Conservation (phyloP, 2,329 filamentous ascomycete genomes). For the Fusarium sacchari region DNA sequence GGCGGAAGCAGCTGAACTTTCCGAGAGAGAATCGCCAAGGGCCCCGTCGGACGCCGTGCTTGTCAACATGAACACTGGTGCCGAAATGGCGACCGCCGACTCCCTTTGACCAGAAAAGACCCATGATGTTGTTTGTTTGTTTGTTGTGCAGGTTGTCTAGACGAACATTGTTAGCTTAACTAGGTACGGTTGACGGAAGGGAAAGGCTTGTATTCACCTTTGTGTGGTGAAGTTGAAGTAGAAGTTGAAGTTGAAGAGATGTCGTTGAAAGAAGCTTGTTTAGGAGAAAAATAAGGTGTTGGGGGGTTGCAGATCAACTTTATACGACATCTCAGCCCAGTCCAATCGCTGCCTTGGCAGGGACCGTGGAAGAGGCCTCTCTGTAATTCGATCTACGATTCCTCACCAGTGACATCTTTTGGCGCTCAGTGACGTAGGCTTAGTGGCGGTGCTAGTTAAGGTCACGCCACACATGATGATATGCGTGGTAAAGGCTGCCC, state of each 20-base stretch:
- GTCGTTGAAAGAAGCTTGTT: conserved; percentile 41
- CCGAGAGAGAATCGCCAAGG: conserved; percentile 63
- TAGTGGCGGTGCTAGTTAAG: conserved; percentile 32
- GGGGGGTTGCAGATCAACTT: conserved; percentile 30
- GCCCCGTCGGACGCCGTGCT: conserved; percentile 58
- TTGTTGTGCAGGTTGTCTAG: conserved; percentile 1
- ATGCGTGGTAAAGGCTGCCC: neutral
- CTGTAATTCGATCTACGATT: conserved; percentile 16
- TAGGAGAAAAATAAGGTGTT: conserved; percentile 34
- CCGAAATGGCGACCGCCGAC: conserved; percentile 61
- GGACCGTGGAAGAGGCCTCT: conserved; percentile 30
- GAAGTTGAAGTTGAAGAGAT: neutral
- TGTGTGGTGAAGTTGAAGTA: neutral
- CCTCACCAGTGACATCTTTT: conserved; percentile 19
- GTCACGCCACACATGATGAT: conserved; percentile 4
- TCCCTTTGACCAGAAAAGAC: conserved; percentile 58
- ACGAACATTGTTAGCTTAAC: conserved; percentile 2
- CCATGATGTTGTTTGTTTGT: conserved; percentile 49
- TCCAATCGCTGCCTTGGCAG: conserved; percentile 38
- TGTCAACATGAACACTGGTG: conserved; percentile 58
- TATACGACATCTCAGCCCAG: conserved; percentile 32
- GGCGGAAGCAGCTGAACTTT: conserved; percentile 62
- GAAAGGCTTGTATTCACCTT: neutral
- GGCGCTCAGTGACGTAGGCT: conserved; percentile 35
- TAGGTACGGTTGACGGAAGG: neutral